Base-by-base conservation (phyloP, 768 basidiomycete genomes). In the Pleurotus djamor region DNA sequence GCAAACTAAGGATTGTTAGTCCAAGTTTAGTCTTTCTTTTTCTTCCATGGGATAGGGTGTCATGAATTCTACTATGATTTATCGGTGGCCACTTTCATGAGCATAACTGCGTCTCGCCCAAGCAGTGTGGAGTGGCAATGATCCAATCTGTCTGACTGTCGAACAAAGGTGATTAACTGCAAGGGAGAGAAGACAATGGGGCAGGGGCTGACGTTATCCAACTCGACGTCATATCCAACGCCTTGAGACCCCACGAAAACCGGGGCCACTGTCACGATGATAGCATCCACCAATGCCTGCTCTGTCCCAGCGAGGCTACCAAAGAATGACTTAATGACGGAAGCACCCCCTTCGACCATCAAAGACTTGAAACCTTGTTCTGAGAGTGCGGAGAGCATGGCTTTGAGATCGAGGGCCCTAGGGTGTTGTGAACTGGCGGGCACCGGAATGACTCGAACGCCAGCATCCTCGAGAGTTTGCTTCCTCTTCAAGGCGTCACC, bases 311-410 rank as follows among this genome's bases (percentile, higher is more conserved):
- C 34, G 33, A 57, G 54, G 14, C 58, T 9, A 6, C 62, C 57
- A 12, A 94, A 72, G 74, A 94, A 92, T 0, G 91, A 86, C 5
- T 80, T 76, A 59, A 99, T 94, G 62, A 99, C 79, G 7, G 75
- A 74, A 7, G 93, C 90, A 13, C 97, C 97, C 55, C 97, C 97
- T 75, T 99, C 97, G 5, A 98, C 91, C 96, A 99, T 99, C 57
- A 98, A 75, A 9, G 87, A 88, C 9, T 73, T 72, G 61, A 96
- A 77, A 3, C 83, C 85, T n/a, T 79, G 73, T 9, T 72, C 70
- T n/a, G 72, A 72, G 28, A 97, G 75, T 5, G 74, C 72, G 10
- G 63, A 65, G 4, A 95, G 82, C 14, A 92, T 69, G 4, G 68
- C 67, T 2, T 72, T 67, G 34, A 91, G 71, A 32, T 80, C 73